These are phyloP conservation scores for Gypsophila paniculata DNA, from an alignment of 179 eudicot species.

Conservation along the genomic window DNA sequence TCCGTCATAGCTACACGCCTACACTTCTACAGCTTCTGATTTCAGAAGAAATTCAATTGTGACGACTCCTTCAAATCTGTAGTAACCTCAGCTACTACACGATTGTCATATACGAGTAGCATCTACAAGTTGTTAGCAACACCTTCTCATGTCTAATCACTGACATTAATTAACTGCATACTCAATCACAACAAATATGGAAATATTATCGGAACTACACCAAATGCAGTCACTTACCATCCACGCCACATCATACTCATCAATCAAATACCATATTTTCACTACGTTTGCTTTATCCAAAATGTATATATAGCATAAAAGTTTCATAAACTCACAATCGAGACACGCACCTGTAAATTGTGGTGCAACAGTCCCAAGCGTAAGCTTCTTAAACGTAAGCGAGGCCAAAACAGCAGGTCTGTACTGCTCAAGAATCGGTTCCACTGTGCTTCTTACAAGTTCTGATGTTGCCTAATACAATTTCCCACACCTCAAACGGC, in stretches of 20 bases:
- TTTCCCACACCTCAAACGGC: constrained; percentile 22
- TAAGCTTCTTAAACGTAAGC: constrained; percentile 64
- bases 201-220: too few species aligned
- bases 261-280: neutral
- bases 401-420: constrained; percentile 61
- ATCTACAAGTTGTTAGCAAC: too few species aligned
- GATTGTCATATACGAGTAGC: too few species aligned
- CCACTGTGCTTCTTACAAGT: constrained; percentile 63
- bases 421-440: constrained; percentile 84
- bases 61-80: too few species aligned
- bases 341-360: constrained; percentile 76
- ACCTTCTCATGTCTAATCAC: too few species aligned
- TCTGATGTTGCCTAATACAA: constrained; percentile 79
- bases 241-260: neutral
- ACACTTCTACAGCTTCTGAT: too few species aligned
- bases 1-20: too few species aligned
- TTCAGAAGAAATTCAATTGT: too few species aligned
- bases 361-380: constrained; percentile 93
- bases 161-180: too few species aligned
- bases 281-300: neutral
- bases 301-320: neutral
- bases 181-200: neutral
- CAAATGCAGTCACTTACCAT: neutral
- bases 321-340: constrained; percentile 12
- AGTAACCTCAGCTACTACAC: too few species aligned